These are phyloP conservation scores for Zymoseptoria ardabiliae DNA, from an alignment of 2,329 filamentous ascomycete genomes.

Conservation along the genomic window DNA sequence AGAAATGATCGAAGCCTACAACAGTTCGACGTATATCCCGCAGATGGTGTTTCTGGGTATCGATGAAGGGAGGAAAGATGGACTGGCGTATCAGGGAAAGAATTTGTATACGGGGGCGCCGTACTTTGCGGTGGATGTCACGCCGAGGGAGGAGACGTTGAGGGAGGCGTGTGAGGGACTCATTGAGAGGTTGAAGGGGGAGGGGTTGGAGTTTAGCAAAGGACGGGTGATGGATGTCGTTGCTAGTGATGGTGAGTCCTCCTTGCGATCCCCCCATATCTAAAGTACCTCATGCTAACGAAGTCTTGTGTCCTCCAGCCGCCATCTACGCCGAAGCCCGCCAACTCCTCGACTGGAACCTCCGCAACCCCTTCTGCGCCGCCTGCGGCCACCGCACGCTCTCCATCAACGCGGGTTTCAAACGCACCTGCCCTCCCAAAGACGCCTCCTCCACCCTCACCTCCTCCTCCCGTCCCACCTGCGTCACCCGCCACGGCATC, in stretches of 20 bases:
- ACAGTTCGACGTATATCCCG: constrained; percentile 61
- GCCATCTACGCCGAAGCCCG: constrained; percentile 86
- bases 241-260: constrained; percentile 51
- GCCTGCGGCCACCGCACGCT: constrained; percentile 79
- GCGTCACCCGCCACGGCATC: constrained; percentile 73
- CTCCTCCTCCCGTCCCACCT: constrained; percentile 55
- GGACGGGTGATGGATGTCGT: constrained; percentile 56
- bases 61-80: constrained; percentile 55
- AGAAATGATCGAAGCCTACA: constrained; percentile 63
- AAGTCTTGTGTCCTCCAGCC: constrained; percentile 54
- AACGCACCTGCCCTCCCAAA: constrained; percentile 67
- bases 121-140: constrained; percentile 86
- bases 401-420: constrained; percentile 70
- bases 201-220: constrained; percentile 58
- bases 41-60: constrained; percentile 79
- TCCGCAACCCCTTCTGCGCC: constrained; percentile 83
- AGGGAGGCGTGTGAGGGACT: constrained; percentile 57
- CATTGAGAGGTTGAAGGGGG: constrained; percentile 51
- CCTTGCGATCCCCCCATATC: too few relatives aligned
- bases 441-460: constrained; percentile 45
- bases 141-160: constrained; percentile 51
- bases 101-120: constrained; percentile 68
- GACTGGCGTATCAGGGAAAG: constrained; percentile 55
- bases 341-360: constrained; percentile 89
- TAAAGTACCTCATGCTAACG: neutral